Percentiles rank a stretch among this genome's conserved stretches.
Evolutionary conservation across 345 rosid genomes (phyloP).

Genomic region (Gynandropsis gynandra): DNA sequence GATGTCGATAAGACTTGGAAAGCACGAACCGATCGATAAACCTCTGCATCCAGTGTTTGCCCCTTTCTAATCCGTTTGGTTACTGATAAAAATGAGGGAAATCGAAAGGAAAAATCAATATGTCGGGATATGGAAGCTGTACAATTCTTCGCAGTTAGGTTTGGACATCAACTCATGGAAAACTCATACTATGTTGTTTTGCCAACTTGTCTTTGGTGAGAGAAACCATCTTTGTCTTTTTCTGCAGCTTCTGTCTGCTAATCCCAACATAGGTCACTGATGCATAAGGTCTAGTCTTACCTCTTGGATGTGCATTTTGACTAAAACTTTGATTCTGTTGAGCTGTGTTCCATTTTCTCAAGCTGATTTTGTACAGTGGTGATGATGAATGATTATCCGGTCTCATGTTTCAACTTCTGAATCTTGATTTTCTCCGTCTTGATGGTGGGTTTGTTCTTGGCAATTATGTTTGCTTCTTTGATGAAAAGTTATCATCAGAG

Average conservation of each 20-base stretch:
- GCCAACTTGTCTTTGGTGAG: too few relatives aligned
- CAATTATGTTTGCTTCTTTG: too few relatives aligned
- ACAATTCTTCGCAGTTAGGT: too few relatives aligned
- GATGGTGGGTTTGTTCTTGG: not conserved
- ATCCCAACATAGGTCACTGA: slow-evolving; percentile 1
- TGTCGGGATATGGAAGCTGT: too few relatives aligned
- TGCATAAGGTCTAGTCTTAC: not conserved
- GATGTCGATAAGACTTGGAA: slow-evolving; percentile 27
- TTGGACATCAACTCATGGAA: too few relatives aligned
- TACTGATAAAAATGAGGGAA: slow-evolving; percentile 4
- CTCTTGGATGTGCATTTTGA: slow-evolving; percentile 3
- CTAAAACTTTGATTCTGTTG: not conserved
- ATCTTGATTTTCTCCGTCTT: too few relatives aligned
- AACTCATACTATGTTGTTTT: too few relatives aligned
- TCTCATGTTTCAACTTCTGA: not conserved
- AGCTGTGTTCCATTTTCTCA: not conserved
- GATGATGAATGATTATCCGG: not conserved
- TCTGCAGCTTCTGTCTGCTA: not conserved
- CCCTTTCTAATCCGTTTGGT: slow-evolving; percentile 7
- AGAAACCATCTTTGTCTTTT: not conserved
- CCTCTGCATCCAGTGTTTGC: slow-evolving; percentile 95
- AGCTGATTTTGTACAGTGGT: not conserved
- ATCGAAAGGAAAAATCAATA: not conserved
- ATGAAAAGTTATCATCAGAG: too few relatives aligned
- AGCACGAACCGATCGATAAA: slow-evolving; percentile 94